Evolutionary conservation across 1,284 basidiomycete species (phyloP), one percentile per base, ranked within the genome.

Genomic region (Pholiota adiposa): DNA sequence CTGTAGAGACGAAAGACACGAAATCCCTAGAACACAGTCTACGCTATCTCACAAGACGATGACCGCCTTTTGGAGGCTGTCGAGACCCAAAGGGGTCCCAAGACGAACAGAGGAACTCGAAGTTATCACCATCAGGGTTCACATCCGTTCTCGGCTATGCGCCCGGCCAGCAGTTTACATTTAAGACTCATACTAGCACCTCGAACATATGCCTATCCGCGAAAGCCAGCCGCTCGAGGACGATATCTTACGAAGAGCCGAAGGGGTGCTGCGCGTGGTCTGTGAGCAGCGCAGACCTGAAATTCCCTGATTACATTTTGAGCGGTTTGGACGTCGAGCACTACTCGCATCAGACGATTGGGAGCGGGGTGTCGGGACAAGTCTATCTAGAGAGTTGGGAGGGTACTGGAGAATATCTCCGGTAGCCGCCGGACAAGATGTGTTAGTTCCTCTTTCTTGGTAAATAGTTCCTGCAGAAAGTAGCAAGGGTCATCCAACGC

Each of bases 341-440:
- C 36, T n/a, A 40, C 23, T 25, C n/a, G 2, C 34, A 52, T n/a
- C 51, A 41, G 21, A 23, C 34, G 11, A 27, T 52, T 40, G 51
- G 51, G 12, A 23, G 21, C 9, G 51, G 51, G 21, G 34, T 36
- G n/a, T 52, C 51, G 19, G 51, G 51, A 16, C 51, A 52, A 27
- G 51, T 52, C 7, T 52, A 52, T 27, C 36, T 52, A 5, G 51
- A 36, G 18, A 12, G 16, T 7, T 52, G 51, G 51, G 18, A 52
- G 34, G 36, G 51, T 25, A 40, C 51, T 6, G 51, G 40, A 27
- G n/a, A n/a, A n/a, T n/a, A 52, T 34, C 41, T 23, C n/a, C n/a
- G 51, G 16, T 52, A 36, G 51, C 51, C 51, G 14, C 41, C 51
- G 6, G 51, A 40, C 51, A 40, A 29, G 51, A 52, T 40, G n/a